Percentiles rank a stretch among this genome's conserved stretches.
Evolutionary conservation across 1,139 yeast species (phyloP).

Genomic region (Saccharomyces hybrid): DNA sequence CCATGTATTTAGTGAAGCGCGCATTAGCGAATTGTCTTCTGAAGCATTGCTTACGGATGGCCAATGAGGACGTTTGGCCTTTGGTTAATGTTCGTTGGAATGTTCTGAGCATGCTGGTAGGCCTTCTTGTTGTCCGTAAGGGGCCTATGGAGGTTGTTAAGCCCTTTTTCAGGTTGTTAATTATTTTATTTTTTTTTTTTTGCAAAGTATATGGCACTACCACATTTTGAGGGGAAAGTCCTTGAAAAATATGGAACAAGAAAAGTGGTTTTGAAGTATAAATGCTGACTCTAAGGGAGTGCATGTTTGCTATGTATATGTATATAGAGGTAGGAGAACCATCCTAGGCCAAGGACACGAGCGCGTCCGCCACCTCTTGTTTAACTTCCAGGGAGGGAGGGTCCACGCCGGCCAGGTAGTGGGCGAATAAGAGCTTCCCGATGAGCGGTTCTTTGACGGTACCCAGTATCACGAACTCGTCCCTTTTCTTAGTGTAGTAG

Average conservation of each 20-base stretch:
- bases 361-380: constrained; percentile 43
- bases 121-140: too few species aligned
- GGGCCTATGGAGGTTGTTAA: too few species aligned
- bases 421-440: constrained; percentile 43
- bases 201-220: not conserved
- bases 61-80: not conserved
- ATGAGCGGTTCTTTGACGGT: constrained; percentile 42
- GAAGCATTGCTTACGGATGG: not conserved
- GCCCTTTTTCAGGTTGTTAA: too few species aligned
- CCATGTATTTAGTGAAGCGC: not conserved
- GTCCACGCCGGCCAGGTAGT: constrained; percentile 47
- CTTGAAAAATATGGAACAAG: not conserved
- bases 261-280: not conserved
- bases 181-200: not conserved
- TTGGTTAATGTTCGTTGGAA: not conserved
- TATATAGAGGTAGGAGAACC: not conserved
- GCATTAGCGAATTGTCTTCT: not conserved
- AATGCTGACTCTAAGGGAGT: not conserved
- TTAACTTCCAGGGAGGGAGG: constrained; percentile 41
- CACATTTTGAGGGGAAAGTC: not conserved
- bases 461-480: constrained; percentile 36
- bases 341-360: not conserved
- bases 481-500: constrained; percentile 34
- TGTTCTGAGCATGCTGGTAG: not conserved
- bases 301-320: not conserved